These are phyloP conservation scores for Galerina marginata DNA, from an alignment of 768 basidiomycete species.

Conservation along the genomic window DNA sequence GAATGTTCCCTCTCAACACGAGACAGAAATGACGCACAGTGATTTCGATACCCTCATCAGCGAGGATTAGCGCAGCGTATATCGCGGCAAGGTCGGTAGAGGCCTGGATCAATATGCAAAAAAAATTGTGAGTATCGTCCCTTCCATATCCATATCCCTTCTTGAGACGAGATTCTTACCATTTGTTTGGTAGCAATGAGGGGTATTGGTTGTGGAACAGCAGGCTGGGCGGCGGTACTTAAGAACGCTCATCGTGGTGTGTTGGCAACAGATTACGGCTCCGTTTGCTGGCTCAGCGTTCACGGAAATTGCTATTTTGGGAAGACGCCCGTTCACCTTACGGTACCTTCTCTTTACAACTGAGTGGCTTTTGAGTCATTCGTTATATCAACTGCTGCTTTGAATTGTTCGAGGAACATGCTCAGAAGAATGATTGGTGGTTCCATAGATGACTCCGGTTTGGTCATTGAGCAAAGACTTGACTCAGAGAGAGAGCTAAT, in stretches of 20 bases:
- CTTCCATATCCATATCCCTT: conserved; percentile 29
- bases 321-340: no score
- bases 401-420: no score
- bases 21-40: conserved; percentile 69
- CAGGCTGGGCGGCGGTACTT: conserved; percentile 26
- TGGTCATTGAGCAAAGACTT: no score
- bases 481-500: no score
- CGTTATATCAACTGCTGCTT: no score
- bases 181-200: no score
- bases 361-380: no score
- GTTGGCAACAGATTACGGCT: no score
- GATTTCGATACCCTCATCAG: conserved; percentile 96
- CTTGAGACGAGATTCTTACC: conserved; percentile 31
- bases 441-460: no score
- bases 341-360: no score
- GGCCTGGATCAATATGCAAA: conserved; percentile 34
- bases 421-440: no score
- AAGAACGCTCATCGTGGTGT: neutral
- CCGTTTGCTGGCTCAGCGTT: no score
- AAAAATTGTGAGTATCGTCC: conserved; percentile 16
- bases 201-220: conserved; percentile 19
- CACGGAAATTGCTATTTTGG: neutral
- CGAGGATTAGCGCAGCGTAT: conserved; percentile 98
- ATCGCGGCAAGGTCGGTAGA: conserved; percentile 86
- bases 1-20: neutral